Base-by-base conservation (phyloP, 441 rosid genomes). In the Arabidopsis hybrid region DNA sequence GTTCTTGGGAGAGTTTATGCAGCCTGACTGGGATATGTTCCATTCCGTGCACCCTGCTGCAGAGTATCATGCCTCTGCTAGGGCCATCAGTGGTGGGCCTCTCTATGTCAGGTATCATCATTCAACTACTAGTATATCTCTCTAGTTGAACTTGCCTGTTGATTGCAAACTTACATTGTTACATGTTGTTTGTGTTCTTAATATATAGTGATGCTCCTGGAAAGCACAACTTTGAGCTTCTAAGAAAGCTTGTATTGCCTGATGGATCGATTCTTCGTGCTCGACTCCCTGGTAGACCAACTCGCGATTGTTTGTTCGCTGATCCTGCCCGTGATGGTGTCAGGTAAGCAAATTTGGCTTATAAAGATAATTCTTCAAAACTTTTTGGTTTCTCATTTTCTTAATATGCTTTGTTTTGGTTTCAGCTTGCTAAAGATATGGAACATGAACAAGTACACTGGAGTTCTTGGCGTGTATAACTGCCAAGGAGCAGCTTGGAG, bases 401-500 rank as follows among this genome's bases (percentile, higher is more conserved):
- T 53, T 31, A 40, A 7, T 29, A 9, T 29, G 3, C 6, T 4
- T 14, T 66, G 13, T 62, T 36, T 42, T 68, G 35, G 35, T 67
- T 78, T 80, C 89, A 95, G 99, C 83, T 83, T 95, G 83, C 75
- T 95, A 80, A 95, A 95, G 89, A 90, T 95, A 80, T 92, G 99
- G 99, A 95, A 88, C 86, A 86, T 95, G 97, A 95, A 95, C 85
- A 91, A 91, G 75, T 89, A 77, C 85, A 88, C 96, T 6, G 99
- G 97, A 29, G 91, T 95, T 1, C 68, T 95, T 7, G 97, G 97
- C 11, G 84, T 91, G 9, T 95, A 91, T 82, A 95, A 92, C 49
- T 95, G 97, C 78, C 99, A 95, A 87, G 99, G 99, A 60, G 99
- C 99, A 32, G 99, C 97, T 31, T 95, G 96, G 97, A 89, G 84